phyloP scores from a whole-genome alignment of 228 moss, liverwort and hornwort genomes.

The Sphagnum fallax region DNA sequence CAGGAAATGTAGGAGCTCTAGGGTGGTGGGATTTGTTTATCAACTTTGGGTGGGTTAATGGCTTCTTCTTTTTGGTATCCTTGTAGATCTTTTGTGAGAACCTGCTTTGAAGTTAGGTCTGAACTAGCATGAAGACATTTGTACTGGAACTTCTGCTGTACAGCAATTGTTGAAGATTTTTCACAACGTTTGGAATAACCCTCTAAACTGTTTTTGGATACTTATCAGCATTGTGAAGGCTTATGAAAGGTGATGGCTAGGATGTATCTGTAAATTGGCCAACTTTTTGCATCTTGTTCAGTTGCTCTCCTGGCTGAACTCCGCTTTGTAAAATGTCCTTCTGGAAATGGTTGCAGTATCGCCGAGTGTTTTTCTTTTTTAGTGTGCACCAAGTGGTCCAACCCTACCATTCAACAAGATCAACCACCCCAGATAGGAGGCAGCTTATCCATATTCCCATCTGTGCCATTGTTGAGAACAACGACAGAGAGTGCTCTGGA shows the following conservation, averaged over 20 bases:
- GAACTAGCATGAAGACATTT: too few relatives aligned
- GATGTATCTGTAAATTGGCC: too few relatives aligned
- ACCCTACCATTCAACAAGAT: conserved; percentile 78
- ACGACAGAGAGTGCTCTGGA: conserved; percentile 56
- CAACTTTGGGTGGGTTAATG: conserved; percentile 78
- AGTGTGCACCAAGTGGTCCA: conserved; percentile 98
- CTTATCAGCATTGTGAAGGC: too few relatives aligned
- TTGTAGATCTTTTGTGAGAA: too few relatives aligned
- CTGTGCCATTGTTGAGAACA: conserved; percentile 60
- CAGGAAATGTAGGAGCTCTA: conserved; percentile 93
- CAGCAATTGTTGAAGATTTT: too few relatives aligned
- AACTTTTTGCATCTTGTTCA: neutral
- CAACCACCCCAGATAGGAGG: conserved; percentile 42
- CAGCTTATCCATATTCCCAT: conserved; percentile 48
- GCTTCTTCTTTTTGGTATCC: too few relatives aligned
- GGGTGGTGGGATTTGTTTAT: conserved; percentile 99
- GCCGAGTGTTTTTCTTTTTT: conserved; percentile 96
- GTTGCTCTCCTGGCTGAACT: neutral
- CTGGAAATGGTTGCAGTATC: conserved; percentile 51
- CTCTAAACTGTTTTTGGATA: too few relatives aligned
- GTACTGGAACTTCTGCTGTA: too few relatives aligned
- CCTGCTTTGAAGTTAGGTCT: too few relatives aligned
- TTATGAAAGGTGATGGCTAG: too few relatives aligned
- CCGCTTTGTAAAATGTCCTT: neutral
- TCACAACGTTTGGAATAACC: too few relatives aligned